Conservation (phyloP, 345 rosid genomes). For the Cardamine resedifolia region DNA sequence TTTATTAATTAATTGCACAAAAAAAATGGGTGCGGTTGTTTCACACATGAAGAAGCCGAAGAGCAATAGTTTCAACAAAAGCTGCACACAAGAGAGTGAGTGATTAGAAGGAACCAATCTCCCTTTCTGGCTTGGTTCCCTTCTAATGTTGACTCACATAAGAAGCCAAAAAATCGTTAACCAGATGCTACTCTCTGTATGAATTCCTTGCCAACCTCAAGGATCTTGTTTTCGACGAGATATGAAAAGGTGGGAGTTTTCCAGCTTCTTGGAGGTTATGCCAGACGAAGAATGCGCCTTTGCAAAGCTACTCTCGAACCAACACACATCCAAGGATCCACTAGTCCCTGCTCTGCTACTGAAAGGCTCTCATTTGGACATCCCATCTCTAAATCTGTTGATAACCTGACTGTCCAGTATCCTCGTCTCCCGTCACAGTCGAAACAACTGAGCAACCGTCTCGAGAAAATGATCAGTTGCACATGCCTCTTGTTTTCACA, state of each 20-base stretch:
- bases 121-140: too few species aligned
- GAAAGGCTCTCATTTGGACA: constrained; percentile 68
- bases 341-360: constrained; percentile 77
- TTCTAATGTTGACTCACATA: too few species aligned
- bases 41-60: too few species aligned
- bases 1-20: too few species aligned
- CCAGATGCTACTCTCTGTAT: constrained; percentile 92
- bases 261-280: constrained; percentile 98
- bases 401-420: constrained; percentile 84
- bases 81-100: too few species aligned
- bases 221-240: constrained; percentile 56
- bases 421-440: constrained; percentile 83
- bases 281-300: constrained; percentile 75
- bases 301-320: constrained; percentile 87
- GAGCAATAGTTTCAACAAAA: too few species aligned
- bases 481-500: constrained; percentile 23
- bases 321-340: constrained; percentile 90
- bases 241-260: constrained; percentile 67
- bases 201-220: constrained; percentile 81
- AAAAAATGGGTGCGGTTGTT: too few species aligned
- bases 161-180: constrained; percentile 83
- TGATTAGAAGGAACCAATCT: too few species aligned
- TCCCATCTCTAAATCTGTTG: constrained; percentile 79
- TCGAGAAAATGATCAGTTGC: too few species aligned
- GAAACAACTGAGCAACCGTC: constrained; percentile 58